phyloP scores from a whole-genome alignment of 805 yeast species.

The Blastobotrys chiropterorum region DNA sequence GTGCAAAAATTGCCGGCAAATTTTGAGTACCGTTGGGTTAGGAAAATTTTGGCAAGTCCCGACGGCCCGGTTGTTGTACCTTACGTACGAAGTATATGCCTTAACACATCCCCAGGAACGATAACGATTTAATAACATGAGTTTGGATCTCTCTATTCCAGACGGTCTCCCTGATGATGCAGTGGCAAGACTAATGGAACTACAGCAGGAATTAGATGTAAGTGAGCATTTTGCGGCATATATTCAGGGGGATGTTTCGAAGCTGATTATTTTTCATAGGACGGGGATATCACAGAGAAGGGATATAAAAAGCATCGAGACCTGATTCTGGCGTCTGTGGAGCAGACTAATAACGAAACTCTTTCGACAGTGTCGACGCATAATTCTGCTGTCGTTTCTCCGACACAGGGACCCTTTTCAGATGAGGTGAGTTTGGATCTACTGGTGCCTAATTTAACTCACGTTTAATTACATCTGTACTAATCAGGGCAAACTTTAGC shows the following conservation, averaged over 20 bases:
- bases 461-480: too few relatives aligned
- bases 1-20: neutral
- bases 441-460: too few relatives aligned
- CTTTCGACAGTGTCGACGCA: constrained; percentile 7
- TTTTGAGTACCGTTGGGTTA: neutral
- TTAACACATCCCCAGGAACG: neutral
- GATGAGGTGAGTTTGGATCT: neutral
- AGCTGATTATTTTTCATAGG: constrained; percentile 26
- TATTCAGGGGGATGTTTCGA: neutral
- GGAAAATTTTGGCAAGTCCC: constrained; percentile 3
- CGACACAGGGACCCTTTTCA: neutral
- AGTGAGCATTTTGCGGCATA: constrained; percentile 3
- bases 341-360: constrained; percentile 6
- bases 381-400: neutral
- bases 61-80: neutral
- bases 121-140: neutral
- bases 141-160: constrained; percentile 46
- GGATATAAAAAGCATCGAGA: constrained; percentile 61
- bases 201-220: constrained; percentile 43
- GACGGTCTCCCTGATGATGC: constrained; percentile 33
- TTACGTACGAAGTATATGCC: neutral
- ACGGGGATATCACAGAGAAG: constrained; percentile 67
- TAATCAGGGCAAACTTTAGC: too few relatives aligned
- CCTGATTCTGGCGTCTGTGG: constrained; percentile 30
- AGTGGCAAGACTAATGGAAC: constrained; percentile 36